phyloP scores from a whole-genome alignment of 768 basidiomycete genomes.

The Tulasnella sp. region DNA sequence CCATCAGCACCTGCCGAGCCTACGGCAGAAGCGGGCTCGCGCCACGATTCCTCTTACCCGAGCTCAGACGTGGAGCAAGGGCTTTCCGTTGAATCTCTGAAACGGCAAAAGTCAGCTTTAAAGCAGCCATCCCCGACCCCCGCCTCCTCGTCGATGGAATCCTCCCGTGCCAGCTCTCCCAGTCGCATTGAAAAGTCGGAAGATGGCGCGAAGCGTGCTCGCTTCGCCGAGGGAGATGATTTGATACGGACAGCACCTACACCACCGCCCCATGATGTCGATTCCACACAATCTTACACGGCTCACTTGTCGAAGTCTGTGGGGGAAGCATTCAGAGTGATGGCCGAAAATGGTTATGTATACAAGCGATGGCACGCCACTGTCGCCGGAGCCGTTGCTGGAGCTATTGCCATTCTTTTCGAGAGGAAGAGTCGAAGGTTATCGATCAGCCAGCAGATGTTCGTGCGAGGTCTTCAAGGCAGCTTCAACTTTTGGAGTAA shows the following conservation, averaged over 20 bases:
- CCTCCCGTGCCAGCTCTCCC: neutral
- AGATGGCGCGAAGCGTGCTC: neutral
- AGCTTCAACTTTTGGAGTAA: conserved; percentile 73
- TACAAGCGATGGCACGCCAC: conserved; percentile 61
- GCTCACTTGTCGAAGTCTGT: neutral
- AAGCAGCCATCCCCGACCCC: neutral
- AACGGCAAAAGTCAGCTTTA: neutral
- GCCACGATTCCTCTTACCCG: neutral
- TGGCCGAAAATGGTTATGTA: neutral
- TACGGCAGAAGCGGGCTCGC: neutral
- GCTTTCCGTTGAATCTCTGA: neutral
- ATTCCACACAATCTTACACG: neutral
- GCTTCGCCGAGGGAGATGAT: neutral
- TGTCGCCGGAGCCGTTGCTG: conserved; percentile 62
- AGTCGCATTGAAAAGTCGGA: neutral
- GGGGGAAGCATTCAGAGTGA: neutral
- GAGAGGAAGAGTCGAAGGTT: conserved; percentile 59
- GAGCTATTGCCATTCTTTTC: conserved; percentile 59
- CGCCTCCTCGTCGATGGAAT: neutral
- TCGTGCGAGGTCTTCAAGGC: conserved; percentile 91
- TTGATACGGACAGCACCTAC: neutral
- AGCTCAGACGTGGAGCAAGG: neutral
- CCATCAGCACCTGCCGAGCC: neutral
- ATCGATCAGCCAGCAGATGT: conserved; percentile 76
- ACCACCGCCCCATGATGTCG: neutral